These are phyloP conservation scores for Marvania coccoides DNA, from an alignment of 139 green algal genomes.

Conservation along the genomic window DNA sequence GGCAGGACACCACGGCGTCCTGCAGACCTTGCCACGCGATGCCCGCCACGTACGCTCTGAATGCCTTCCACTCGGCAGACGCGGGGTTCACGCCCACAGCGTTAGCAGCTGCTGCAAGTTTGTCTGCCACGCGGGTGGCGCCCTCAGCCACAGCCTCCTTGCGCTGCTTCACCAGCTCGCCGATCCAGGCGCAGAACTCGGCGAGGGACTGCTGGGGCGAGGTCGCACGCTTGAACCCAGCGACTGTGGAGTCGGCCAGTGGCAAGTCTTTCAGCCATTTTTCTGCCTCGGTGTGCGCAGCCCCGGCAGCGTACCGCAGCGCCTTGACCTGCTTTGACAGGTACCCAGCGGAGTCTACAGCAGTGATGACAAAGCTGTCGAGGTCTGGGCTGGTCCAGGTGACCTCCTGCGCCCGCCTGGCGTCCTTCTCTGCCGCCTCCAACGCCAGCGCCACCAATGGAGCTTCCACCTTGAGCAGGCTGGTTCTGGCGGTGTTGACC, in stretches of 20 bases:
- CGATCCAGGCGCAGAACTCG: too few relatives aligned
- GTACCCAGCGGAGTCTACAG: not conserved
- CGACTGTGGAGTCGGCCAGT: not conserved
- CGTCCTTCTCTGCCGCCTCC: not conserved
- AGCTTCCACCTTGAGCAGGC: not conserved
- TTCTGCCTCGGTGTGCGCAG: not conserved
- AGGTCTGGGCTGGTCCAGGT: not conserved
- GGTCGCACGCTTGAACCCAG: not conserved
- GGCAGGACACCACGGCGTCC: too few relatives aligned
- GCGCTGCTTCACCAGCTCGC: too few relatives aligned
- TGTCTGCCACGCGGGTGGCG: too few relatives aligned
- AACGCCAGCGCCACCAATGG: not conserved
- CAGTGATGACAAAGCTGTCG: not conserved
- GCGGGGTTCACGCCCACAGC: too few relatives aligned
- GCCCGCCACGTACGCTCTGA: too few relatives aligned
- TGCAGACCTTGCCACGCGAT: too few relatives aligned
- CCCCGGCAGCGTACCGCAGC: not conserved
- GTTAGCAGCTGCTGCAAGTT: too few relatives aligned
- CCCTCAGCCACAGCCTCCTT: too few relatives aligned
- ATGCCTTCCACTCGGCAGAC: too few relatives aligned
- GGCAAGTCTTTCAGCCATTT: not conserved
- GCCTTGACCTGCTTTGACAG: not conserved
- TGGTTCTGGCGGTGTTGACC: not conserved
- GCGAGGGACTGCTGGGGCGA: too few relatives aligned
- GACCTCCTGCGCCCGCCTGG: not conserved